phyloP scores from a whole-genome alignment of 495 filamentous ascomycete genomes.

The Venustampulla echinocandica region DNA sequence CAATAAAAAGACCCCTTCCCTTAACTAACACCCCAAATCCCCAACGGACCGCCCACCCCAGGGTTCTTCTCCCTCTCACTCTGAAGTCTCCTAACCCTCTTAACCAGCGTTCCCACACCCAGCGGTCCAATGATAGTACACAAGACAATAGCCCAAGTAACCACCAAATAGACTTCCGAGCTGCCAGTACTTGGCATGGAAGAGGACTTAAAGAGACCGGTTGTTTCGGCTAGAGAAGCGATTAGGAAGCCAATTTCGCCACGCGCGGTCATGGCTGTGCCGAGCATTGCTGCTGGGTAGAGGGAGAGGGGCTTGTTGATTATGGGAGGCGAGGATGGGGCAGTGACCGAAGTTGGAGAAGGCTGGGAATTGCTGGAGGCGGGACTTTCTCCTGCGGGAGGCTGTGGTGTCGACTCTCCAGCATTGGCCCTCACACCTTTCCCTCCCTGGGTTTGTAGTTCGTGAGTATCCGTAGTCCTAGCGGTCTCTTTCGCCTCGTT shows the following conservation, averaged over 20 bases:
- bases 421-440: not conserved
- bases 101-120: conserved; percentile 53
- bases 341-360: not conserved
- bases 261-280: conserved; percentile 60
- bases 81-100: not conserved
- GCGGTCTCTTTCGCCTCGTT: not conserved
- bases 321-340: not conserved
- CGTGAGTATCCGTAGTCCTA: not conserved
- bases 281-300: conserved; percentile 51
- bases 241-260: conserved; percentile 78
- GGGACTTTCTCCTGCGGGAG: not conserved
- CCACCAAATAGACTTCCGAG: conserved; percentile 50
- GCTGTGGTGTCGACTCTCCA: not conserved
- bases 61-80: not conserved
- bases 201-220: conserved; percentile 6
- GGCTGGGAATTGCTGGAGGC: not conserved
- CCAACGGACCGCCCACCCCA: not conserved
- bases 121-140: conserved; percentile 70
- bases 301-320: not conserved
- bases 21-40: not conserved
- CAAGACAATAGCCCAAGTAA: conserved; percentile 66
- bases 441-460: not conserved
- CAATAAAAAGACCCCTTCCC: not conserved
- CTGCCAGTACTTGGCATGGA: conserved; percentile 18
- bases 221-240: conserved; percentile 46